Conservation (phyloP, 352 stramenopile species). For the Phytophthora aleatoria region DNA sequence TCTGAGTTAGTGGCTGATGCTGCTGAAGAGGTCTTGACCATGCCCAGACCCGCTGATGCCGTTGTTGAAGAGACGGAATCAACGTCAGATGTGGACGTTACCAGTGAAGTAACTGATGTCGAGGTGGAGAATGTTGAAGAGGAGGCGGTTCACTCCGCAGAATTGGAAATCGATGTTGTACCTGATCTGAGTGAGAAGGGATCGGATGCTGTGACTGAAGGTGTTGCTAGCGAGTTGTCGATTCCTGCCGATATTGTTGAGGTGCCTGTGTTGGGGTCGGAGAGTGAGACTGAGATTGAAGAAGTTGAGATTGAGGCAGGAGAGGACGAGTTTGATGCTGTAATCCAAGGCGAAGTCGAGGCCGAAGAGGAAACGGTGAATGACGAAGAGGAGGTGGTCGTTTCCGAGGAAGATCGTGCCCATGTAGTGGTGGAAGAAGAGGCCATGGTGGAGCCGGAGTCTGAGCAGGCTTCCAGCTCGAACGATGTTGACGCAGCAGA, state of each 20-base stretch:
- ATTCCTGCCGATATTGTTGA: conserved; percentile 1
- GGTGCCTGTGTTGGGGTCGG: neutral
- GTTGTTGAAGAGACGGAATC: neutral
- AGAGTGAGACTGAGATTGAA: neutral
- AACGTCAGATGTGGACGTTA: neutral
- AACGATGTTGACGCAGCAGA: conserved; percentile 1
- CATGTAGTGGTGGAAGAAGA: conserved; percentile 6
- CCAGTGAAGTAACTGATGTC: neutral
- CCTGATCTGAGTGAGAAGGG: conserved; percentile 10
- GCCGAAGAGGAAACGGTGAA: neutral
- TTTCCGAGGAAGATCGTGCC: conserved; percentile 3
- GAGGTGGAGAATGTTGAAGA: neutral
- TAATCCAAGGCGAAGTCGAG: neutral
- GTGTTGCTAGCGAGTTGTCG: conserved; percentile 2
- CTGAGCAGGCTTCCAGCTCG: conserved; percentile 3
- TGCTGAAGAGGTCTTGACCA: neutral
- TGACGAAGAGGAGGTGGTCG: conserved; percentile 7
- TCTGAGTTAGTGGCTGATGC: conserved; percentile 2
- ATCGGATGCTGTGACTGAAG: neutral
- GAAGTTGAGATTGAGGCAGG: conserved; percentile 3
- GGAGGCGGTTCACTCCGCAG: neutral
- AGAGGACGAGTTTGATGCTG: neutral
- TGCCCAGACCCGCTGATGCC: neutral
- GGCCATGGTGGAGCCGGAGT: neutral
- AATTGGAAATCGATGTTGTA: conserved; percentile 14